Base-by-base conservation (phyloP, 495 filamentous ascomycete genomes). In the Trichoderma virens region DNA sequence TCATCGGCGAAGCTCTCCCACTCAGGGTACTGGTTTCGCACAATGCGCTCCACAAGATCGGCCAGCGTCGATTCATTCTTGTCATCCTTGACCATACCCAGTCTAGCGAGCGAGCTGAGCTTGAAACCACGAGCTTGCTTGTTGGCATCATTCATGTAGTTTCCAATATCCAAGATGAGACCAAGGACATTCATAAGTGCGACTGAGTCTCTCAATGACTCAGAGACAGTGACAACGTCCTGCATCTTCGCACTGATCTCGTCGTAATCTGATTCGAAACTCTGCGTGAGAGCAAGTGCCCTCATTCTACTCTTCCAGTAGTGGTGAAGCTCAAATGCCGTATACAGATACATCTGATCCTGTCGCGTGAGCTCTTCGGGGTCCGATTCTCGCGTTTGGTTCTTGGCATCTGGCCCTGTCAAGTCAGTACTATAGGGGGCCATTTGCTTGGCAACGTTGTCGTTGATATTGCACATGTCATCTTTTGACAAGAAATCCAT, bases 91-190 rank as follows among this genome's bases (percentile, higher is more conserved):
- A 98, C 90, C 91, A 98, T 98, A 31, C 89, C 94, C 35, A 98
- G 80, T 28, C 94, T 86, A 41, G 90, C 90, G n/a, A 98, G 87
- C 0, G 94, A 96, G 68, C 92, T 92, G 28, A 98, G 84, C 76
- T 98, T 98, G 87, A 98, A 98, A 59, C 94, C 94, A 66, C 88
- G 90, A 2, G 95, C 94, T 75, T 98, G 95, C 76, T 98, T 98
- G 75, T 96, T 97, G 59, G 92, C 87, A 70, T 98, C 94, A 78
- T 98, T 98, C 94, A 98, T 98, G 81, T 94, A 98, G 72, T 98
- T 98, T 71, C 94, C 94, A 70, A 98, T 96, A 76, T 96, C 92
- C 68, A 98, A 80, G 73, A 98, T 98, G 59, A 98, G 79, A 65
- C 93, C 93, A 25, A 98, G 87, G 47, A 98, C 91, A 66, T 94